These are phyloP conservation scores for Bisporella sp. DNA, from an alignment of 2,329 filamentous ascomycete species.

Conservation along the genomic window DNA sequence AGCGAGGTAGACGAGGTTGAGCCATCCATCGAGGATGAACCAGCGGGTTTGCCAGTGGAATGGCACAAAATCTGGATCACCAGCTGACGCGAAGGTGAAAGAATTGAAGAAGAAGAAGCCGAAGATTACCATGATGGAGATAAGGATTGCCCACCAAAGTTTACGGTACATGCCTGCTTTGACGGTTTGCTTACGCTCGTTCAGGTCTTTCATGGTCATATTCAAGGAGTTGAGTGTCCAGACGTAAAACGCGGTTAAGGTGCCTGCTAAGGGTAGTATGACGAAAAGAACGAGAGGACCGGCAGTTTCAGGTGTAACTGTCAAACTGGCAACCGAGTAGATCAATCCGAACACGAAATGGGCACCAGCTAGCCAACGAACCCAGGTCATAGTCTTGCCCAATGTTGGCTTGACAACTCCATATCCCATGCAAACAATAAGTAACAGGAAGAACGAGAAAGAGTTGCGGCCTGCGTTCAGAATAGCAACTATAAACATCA, in stretches of 20 bases:
- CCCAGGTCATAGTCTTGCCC: conserved; percentile 89
- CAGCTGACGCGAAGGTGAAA: conserved; percentile 82
- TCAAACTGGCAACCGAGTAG: conserved; percentile 83
- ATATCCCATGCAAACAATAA: conserved; percentile 99
- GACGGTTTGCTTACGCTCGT: conserved; percentile 84
- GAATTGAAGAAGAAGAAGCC: conserved; percentile 98
- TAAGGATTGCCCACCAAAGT: conserved; percentile 95
- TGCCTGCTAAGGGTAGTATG: conserved; percentile 84
- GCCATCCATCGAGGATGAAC: conserved; percentile 96
- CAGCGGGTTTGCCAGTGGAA: conserved; percentile 96
- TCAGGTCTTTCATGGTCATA: conserved; percentile 90
- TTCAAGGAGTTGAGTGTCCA: conserved; percentile 97
- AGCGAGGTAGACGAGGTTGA: conserved; percentile 91
- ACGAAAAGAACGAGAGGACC: conserved; percentile 89
- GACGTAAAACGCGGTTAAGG: conserved; percentile 93
- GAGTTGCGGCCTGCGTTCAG: conserved; percentile 93
- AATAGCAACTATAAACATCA: conserved; percentile 87
- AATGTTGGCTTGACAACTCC: conserved; percentile 93
- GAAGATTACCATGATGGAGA: conserved; percentile 91
- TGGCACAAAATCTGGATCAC: conserved; percentile 83
- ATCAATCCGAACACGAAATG: conserved; percentile 95
- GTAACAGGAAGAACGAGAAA: conserved; percentile 94
- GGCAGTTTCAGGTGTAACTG: conserved; percentile 82
- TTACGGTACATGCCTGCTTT: conserved; percentile 97
- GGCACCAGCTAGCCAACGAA: conserved; percentile 81